These are phyloP conservation scores for Aspergillus caelatus DNA, from an alignment of 2,329 filamentous ascomycete species.

Conservation along the genomic window DNA sequence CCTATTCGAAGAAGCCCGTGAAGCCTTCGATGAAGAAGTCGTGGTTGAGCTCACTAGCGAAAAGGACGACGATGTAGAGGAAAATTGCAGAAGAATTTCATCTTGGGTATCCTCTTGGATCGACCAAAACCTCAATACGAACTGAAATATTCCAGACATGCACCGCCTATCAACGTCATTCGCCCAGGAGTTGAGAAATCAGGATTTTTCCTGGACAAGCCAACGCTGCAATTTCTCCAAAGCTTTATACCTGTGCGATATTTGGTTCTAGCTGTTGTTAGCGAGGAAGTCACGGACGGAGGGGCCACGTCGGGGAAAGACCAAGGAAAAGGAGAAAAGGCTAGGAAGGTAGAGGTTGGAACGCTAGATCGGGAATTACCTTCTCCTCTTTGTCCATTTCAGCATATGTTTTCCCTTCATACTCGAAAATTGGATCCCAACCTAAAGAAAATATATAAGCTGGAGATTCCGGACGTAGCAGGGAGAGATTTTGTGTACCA, in stretches of 20 bases:
- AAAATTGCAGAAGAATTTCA: constrained; percentile 81
- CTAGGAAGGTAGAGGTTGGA: not conserved
- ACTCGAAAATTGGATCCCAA: constrained; percentile 97
- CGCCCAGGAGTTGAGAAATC: not conserved
- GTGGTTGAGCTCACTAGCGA: constrained; percentile 88
- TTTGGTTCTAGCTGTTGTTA: constrained; percentile 65
- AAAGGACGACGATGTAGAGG: constrained; percentile 79
- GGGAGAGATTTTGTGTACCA: constrained; percentile 59
- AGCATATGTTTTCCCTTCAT: constrained; percentile 86
- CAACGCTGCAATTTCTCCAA: constrained; percentile 82
- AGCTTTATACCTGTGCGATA: constrained; percentile 90
- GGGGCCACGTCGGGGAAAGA: not conserved
- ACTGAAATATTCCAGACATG: constrained; percentile 22
- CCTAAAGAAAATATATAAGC: constrained; percentile 54
- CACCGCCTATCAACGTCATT: not conserved
- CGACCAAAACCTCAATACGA: constrained; percentile 34
- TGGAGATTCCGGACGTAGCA: not conserved
- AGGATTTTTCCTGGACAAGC: constrained; percentile 57
- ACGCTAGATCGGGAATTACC: constrained; percentile 54
- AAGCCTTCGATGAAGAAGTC: constrained; percentile 82
- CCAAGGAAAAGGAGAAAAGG: not conserved
- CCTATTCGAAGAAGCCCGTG: constrained; percentile 82
- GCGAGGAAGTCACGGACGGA: not conserved
- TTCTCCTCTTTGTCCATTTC: constrained; percentile 94
- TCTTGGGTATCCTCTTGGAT: constrained; percentile 82